Percentiles rank a stretch among this genome's conserved stretches.
These are phyloP conservation scores for Lagerstroemia speciosa DNA, from an alignment of 345 rosid species.

Conservation along the genomic window DNA sequence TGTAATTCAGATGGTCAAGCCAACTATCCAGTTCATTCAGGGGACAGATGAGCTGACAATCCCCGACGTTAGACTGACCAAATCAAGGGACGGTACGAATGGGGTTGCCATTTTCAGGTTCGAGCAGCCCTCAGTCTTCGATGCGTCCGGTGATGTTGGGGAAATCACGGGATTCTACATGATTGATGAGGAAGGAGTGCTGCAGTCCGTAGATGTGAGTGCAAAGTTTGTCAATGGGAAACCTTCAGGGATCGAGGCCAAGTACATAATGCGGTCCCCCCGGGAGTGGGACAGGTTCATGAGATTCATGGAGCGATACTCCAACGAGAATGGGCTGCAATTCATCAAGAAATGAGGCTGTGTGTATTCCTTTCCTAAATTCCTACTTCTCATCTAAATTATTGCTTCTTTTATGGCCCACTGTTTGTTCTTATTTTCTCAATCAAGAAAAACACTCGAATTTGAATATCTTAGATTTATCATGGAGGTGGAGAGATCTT, in stretches of 20 bases:
- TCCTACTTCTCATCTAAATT: constrained; percentile 1
- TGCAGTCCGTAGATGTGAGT: constrained; percentile 85
- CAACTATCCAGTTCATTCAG: constrained; percentile 73
- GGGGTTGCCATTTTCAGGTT: constrained; percentile 77
- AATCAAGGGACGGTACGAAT: constrained; percentile 76
- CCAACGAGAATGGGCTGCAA: constrained; percentile 72
- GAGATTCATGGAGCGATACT: constrained; percentile 96
- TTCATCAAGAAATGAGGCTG: constrained; percentile 66
- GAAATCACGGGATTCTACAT: constrained; percentile 93
- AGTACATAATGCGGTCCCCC: constrained; percentile 68
- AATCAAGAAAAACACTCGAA: neutral
- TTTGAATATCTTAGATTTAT: neutral
- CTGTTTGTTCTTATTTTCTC: constrained; percentile 1
- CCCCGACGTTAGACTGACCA: constrained; percentile 80
- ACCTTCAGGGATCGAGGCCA: constrained; percentile 80
- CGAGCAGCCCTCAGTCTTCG: constrained; percentile 84
- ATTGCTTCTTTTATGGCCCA: neutral
- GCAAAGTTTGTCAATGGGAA: constrained; percentile 90
- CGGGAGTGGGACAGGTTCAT: constrained; percentile 93
- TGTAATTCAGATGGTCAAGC: constrained; percentile 61
- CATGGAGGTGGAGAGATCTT: neutral
- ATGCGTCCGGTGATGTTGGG: constrained; percentile 74
- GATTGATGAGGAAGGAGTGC: constrained; percentile 92
- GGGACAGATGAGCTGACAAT: constrained; percentile 84
- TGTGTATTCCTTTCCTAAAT: constrained; percentile 11